phyloP scores from a whole-genome alignment of 2,329 filamentous ascomycete species.

The Nothophoma quercina region DNA sequence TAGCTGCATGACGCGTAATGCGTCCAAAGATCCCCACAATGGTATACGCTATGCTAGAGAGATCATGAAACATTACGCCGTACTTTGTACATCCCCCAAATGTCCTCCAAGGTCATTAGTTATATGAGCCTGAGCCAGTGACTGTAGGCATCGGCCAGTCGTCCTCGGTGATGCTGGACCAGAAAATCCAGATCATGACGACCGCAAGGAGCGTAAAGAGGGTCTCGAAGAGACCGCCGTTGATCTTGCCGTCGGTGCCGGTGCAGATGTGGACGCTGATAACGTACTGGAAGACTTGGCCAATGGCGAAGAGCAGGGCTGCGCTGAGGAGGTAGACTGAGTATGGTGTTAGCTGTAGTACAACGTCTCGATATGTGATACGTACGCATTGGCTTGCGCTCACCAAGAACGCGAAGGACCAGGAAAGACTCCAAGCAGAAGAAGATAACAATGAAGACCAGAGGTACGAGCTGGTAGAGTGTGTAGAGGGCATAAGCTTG shows the following conservation, averaged over 20 bases:
- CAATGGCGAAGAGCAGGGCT: conserved; percentile 83
- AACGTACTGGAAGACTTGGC: conserved; percentile 95
- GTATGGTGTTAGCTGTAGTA: conserved; percentile 22
- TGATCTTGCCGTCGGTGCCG: conserved; percentile 83
- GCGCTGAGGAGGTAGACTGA: conserved; percentile 77
- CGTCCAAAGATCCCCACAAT: conserved; percentile 42
- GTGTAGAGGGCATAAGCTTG: conserved; percentile 89
- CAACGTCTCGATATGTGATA: conserved; percentile 19
- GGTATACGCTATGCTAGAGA: conserved; percentile 51
- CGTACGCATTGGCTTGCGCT: conserved; percentile 85
- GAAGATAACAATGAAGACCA: conserved; percentile 88
- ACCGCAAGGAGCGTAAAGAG: conserved; percentile 89
- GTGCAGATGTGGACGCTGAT: conserved; percentile 90
- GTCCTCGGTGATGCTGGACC: conserved; percentile 98
- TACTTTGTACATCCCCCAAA: conserved; percentile 30
- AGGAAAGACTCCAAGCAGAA: conserved; percentile 83
- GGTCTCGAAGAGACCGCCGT: conserved; percentile 91
- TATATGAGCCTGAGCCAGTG: conserved; percentile 50
- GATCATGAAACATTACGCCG: conserved; percentile 48
- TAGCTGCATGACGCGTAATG: conserved; percentile 37
- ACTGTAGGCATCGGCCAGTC: conserved; percentile 79
- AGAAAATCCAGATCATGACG: conserved; percentile 88
- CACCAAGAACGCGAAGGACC: conserved; percentile 85
- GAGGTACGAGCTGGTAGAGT: conserved; percentile 86
- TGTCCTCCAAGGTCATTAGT: conserved; percentile 28